These are phyloP conservation scores for Ruellia speciosa DNA, from an alignment of 305 asterid species.

Conservation along the genomic window DNA sequence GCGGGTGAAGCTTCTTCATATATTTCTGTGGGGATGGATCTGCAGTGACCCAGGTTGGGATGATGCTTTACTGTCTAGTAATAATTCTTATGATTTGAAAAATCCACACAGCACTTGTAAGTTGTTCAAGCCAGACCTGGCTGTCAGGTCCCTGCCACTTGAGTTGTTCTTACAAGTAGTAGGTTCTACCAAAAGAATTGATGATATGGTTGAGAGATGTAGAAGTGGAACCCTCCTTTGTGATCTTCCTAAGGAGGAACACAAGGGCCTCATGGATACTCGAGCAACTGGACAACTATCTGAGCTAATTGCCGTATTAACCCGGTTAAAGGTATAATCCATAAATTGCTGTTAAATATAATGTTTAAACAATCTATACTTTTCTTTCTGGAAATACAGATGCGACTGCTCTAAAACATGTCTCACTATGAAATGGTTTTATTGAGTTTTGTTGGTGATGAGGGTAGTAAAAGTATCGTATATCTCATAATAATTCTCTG, in stretches of 20 bases:
- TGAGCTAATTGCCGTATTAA: slow-evolving; percentile 59
- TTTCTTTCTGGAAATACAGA: slow-evolving; percentile 7
- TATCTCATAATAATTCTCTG: not conserved
- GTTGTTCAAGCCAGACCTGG: slow-evolving; percentile 58
- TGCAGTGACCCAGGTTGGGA: slow-evolving; percentile 47
- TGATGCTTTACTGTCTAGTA: slow-evolving; percentile 41
- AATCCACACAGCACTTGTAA: slow-evolving; percentile 78
- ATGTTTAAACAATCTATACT: slow-evolving; percentile 16
- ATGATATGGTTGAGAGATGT: slow-evolving; percentile 61
- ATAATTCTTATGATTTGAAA: slow-evolving; percentile 40
- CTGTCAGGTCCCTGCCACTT: slow-evolving; percentile 73
- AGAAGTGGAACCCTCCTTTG: slow-evolving; percentile 53
- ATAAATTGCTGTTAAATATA: slow-evolving; percentile 6
- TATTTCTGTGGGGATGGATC: slow-evolving; percentile 65
- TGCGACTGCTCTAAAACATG: not conserved
- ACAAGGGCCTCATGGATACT: slow-evolving; percentile 57
- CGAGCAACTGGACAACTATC: slow-evolving; percentile 73
- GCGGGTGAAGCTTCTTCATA: slow-evolving; percentile 78
- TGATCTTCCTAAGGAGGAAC: slow-evolving; percentile 66
- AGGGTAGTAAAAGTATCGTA: not conserved
- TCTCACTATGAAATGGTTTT: not conserved
- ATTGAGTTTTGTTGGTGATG: slow-evolving; percentile 15
- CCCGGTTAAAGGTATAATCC: slow-evolving; percentile 66
- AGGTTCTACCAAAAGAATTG: slow-evolving; percentile 60
- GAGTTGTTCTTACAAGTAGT: slow-evolving; percentile 80